phyloP scores from a whole-genome alignment of 352 stramenopile genomes.

The Globisporangium viniferum region DNA sequence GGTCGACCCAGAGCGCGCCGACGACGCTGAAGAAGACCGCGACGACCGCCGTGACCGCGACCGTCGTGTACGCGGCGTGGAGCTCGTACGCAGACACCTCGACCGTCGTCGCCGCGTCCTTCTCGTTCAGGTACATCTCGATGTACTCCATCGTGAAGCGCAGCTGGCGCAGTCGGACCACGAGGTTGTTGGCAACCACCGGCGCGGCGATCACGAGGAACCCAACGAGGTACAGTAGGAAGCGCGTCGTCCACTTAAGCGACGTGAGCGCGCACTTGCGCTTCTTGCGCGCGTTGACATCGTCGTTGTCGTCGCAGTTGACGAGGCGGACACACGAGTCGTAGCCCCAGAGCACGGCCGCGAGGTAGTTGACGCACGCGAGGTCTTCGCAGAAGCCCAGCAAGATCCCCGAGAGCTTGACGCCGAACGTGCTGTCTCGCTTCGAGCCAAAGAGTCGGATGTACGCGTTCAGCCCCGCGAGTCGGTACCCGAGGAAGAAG shows the following conservation, averaged over 20 bases:
- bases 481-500: slow-evolving; percentile 33
- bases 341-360: slow-evolving; percentile 18
- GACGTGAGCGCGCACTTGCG: neutral
- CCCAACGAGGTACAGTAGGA: slow-evolving; percentile 26
- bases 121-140: slow-evolving; percentile 30
- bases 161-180: slow-evolving; percentile 31
- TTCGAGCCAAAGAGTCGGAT: slow-evolving; percentile 27
- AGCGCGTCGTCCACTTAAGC: slow-evolving; percentile 12
- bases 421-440: neutral
- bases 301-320: too few species aligned
- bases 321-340: slow-evolving; percentile 1
- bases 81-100: slow-evolving; percentile 29
- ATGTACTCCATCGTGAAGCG: slow-evolving; percentile 53
- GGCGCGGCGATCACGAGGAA: slow-evolving; percentile 9
- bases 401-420: neutral
- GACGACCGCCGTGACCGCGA: slow-evolving; percentile 11
- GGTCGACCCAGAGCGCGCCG: slow-evolving; percentile 21
- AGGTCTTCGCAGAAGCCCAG: slow-evolving; percentile 31
- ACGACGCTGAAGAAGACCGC: slow-evolving; percentile 23
- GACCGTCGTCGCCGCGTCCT: slow-evolving; percentile 23
- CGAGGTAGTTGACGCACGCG: slow-evolving; percentile 28
- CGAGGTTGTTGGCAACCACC: slow-evolving; percentile 32
- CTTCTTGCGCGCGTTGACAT: slow-evolving; percentile 2
- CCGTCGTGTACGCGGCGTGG: slow-evolving; percentile 14
- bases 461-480: slow-evolving; percentile 20